phyloP scores from a whole-genome alignment of 1,139 yeast species.

The Suhomyces ambrosiae region DNA sequence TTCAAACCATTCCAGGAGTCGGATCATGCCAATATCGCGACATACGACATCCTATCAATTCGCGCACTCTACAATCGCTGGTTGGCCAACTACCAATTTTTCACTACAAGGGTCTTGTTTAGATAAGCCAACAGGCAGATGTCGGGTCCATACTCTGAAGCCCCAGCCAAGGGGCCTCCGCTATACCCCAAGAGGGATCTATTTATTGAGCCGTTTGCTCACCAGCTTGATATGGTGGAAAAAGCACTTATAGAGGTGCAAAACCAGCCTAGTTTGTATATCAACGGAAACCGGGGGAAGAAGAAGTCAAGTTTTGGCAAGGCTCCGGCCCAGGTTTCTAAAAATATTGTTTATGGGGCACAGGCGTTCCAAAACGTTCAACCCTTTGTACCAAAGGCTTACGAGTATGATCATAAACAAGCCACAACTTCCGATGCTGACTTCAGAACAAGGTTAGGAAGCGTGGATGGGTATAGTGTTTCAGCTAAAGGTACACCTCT shows the following conservation, averaged over 20 bases:
- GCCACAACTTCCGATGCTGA: not conserved
- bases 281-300: constrained; percentile 9
- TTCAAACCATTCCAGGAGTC: too few relatives aligned
- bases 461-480: not conserved
- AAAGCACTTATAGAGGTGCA: constrained; percentile 34
- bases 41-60: not conserved
- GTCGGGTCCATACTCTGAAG: constrained; percentile 1
- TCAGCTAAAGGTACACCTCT: constrained; percentile 1
- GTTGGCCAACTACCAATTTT: constrained; percentile 10
- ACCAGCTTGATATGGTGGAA: constrained; percentile 37
- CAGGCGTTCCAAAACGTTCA: not conserved
- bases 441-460: too few relatives aligned
- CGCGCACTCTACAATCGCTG: constrained; percentile 7
- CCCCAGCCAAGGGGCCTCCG: not conserved
- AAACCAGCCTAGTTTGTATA: constrained; percentile 25
- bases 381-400: constrained; percentile 8
- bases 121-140: constrained; percentile 2
- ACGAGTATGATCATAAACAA: constrained; percentile 9
- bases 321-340: not conserved
- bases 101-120: constrained; percentile 9
- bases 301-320: constrained; percentile 7
- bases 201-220: constrained; percentile 33
- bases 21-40: too few relatives aligned
- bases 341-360: not conserved
- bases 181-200: constrained; percentile 29